Base-by-base conservation (phyloP, 2,329 filamentous ascomycete genomes). In the Nigrospora oryzae region DNA sequence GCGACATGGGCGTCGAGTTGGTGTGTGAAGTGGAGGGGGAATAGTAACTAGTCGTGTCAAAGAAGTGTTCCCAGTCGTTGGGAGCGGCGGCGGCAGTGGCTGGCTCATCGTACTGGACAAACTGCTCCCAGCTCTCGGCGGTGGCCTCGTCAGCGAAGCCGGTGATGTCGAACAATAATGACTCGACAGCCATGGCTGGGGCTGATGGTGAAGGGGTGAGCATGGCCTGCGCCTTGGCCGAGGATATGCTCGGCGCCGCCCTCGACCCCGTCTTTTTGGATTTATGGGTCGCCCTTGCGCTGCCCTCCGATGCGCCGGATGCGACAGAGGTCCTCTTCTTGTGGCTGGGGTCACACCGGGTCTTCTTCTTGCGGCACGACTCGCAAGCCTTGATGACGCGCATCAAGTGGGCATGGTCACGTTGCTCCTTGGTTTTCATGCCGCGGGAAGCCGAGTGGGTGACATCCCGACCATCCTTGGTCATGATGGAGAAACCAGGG, bases 331-430 rank as follows among this genome's bases (percentile, higher is more conserved):
- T 51, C 28, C 67, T 62, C 64, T 71, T 72, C 67, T 71, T 76
- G 60, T 81, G 77, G 62, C 71, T 76, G 3, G 77, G 77, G 51
- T 79, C 75, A 57, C 77, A 81, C 38, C 77, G 73, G 36, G 77
- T 70, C 73, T 84, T 84, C 71, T 81, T 83, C 58, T 67, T 70
- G 48, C 70, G 67, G 66, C 80, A 84, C 48, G 68, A 66, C 37
- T 81, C 75, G 58, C 80, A 84, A n/a, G 80, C 80, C 65, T 82
- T 82, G 59, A 83, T 77, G 56, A 80, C 79, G 48, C 80, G 69
- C 76, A 84, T 83, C 39, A 83, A 63, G 52, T 82, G 79, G 6
- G 80, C 80, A 56, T 83, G 80, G 43, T 83, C 79, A 32, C 80
- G 73, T 66, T 83, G 79, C 66, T 83, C 79, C 68, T 80, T 81